Base-by-base conservation (phyloP, 116 monocot species). In the Papilionanthe hybrid region DNA sequence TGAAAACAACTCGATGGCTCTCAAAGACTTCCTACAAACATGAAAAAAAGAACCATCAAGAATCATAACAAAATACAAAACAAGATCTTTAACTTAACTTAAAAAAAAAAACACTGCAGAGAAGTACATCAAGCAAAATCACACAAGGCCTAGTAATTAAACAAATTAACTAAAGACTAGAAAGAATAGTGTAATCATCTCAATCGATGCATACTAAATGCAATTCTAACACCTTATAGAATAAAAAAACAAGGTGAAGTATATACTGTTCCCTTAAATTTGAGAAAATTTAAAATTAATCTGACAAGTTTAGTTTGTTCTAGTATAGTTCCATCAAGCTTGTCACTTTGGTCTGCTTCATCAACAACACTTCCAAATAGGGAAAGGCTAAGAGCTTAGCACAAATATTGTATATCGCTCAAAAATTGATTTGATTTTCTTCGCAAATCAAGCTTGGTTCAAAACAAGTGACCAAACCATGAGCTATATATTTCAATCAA, bases 1-100 rank as follows among this genome's bases (percentile, higher is more conserved):
- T 94, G 75, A 94, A 98, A 28, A 98, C 95, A 29, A 94, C 90
- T 55, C 89, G 83, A 80, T 98, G 94, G 53, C 81, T 89, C 91
- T 94, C 94, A 78, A 94, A 94, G 22, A 91, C 83, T 82, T 94
- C 82, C 98, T 98, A 58, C n/a, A 78, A 72, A 22, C 42, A 75
- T 77, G 42, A 53, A 10, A 28, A 55, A 37, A 79, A 29, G 4
- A 60, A 81, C 12, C 42, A 77, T 9, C 28, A 19, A 47, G 50
- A 41, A 20, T 27, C 27, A 75, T 75, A 22, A 23, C 23, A 75
- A n/a, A 58, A 58, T n/a, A 58, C 3, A 58, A 12, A 63, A 63
- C 9, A 22, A 25, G 69, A 18, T 69, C 32, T 32, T 32, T 69
- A 69, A 65, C 65, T 65, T 65, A 23, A 65, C 27, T 27, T 65